A percentile compares a stretch with the other conserved stretches of the same genome.
phyloP scores from a whole-genome alignment of 129 eudicot species.

The Arctium lappa region DNA sequence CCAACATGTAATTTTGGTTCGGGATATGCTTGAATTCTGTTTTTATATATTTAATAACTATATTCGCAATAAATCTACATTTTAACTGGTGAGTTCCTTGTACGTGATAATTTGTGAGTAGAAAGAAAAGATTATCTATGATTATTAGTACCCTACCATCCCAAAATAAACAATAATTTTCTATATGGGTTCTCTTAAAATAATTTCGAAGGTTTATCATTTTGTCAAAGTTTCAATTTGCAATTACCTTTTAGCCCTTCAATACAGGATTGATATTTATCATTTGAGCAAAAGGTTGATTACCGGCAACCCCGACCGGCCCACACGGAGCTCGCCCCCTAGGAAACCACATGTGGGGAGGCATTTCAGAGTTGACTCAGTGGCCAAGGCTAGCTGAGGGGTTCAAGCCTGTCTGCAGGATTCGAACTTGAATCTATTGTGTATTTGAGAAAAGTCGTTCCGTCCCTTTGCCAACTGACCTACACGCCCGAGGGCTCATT shows the following conservation, averaged over 20 bases:
- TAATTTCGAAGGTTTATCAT: not conserved
- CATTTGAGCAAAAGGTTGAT: too few relatives aligned
- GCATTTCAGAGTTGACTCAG: too few relatives aligned
- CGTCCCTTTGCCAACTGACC: too few relatives aligned
- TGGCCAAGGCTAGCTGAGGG: too few relatives aligned
- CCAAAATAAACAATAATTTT: not conserved
- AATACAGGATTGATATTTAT: not conserved
- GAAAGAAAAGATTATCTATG: too few relatives aligned
- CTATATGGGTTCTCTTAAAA: not conserved
- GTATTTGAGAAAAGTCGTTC: too few relatives aligned
- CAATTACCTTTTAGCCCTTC: not conserved
- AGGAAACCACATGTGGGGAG: too few relatives aligned
- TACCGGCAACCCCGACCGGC: too few relatives aligned
- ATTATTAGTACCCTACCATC: not conserved
- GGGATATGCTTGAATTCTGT: constrained; percentile 1
- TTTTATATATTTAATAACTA: not conserved
- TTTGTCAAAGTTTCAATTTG: not conserved
- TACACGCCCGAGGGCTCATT: too few relatives aligned
- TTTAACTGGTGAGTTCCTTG: not conserved
- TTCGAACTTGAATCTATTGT: too few relatives aligned
- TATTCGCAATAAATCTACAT: not conserved
- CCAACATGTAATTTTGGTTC: constrained; percentile 1
- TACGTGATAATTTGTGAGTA: not conserved
- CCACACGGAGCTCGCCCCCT: too few relatives aligned
- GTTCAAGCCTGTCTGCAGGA: too few relatives aligned